These are phyloP conservation scores for Coemansia sp. DNA, from an alignment of 371 early-diverging fungal genomes.

Conservation along the genomic window DNA sequence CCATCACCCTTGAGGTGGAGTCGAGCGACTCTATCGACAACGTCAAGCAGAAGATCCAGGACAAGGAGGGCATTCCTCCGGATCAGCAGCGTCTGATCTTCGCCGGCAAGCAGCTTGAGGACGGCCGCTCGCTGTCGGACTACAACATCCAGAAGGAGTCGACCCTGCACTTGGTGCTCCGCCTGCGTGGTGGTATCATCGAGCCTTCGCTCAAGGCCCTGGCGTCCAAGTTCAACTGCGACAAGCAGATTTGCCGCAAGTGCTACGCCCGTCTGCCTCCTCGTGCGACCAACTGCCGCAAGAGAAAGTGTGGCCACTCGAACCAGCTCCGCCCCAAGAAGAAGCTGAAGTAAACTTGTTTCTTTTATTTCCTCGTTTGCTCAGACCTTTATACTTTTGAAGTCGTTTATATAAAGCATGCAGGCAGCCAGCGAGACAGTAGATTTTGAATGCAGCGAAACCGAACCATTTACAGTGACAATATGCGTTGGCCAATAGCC, in stretches of 20 bases:
- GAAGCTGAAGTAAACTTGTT: conserved; percentile 64
- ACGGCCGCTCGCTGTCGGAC: conserved; percentile 88
- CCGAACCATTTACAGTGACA: not conserved
- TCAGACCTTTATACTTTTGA: conserved; percentile 12
- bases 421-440: not conserved
- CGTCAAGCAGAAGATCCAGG: conserved; percentile 97
- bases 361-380: conserved; percentile 11
- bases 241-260: conserved; percentile 99
- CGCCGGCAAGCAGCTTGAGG: conserved; percentile 99
- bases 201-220: conserved; percentile 59
- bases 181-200: conserved; percentile 75
- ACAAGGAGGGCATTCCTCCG: conserved; percentile 99
- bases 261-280: conserved; percentile 99
- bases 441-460: no score
- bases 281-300: conserved; percentile 99
- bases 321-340: conserved; percentile 99
- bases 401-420: conserved; percentile 2
- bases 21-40: conserved; percentile 94
- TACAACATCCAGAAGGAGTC: conserved; percentile 91
- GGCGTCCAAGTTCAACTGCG: conserved; percentile 99
- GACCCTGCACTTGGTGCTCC: conserved; percentile 80
- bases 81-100: conserved; percentile 99
- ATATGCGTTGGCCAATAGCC: not conserved
- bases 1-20: conserved; percentile 97
- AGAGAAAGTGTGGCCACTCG: conserved; percentile 99